Evolutionary conservation across 495 filamentous ascomycete species (phyloP), one percentile per base, ranked within the genome.

Genomic region (Hamigera avellanea): DNA sequence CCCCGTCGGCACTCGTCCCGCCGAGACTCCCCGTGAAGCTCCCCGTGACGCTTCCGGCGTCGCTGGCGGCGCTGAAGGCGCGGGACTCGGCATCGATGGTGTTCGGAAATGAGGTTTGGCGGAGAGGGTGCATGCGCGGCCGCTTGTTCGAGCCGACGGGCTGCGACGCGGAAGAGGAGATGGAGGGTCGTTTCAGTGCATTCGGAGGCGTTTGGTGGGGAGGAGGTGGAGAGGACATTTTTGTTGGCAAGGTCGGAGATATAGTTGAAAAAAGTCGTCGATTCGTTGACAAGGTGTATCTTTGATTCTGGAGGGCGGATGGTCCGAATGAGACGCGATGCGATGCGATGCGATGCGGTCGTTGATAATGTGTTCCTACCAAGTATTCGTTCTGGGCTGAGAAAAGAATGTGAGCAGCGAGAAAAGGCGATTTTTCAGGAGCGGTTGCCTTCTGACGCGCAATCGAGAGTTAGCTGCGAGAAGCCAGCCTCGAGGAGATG

Each of bases 21-120:
- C 76, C 69, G 1, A 62, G 35, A 40, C 64, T 68, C 15, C 69
- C 66, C 2, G 67, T 72, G 32, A 64, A 66, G 39, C 66, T 79
- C 31, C 78, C 81, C 30, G 78, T 83, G 1, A 84, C 74, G 35
- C 73, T 67, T n/a, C 76, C 78, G 40, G 76, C 70, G 39, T 75
- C 70, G 47, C 80, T 80, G 12, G 75, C 72, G 5, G 75, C 69
- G 15, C 73, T 80, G 2, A 83, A 82, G 7, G 78, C 81, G 40
- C 81, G 74, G 26, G 67, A 64, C 48, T 55, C 54, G 3, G 46
- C 52, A 32, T 66, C 56, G 21, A 69, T 51, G 17, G 51, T 56
- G 3, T 75, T 82, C 0, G 86, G 81, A 56, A 93, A 94, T 0
- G 87, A 89, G 33, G 87, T 91, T 49, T 93, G 86, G 19, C 87